Evolutionary conservation across 176 grass and related monocot species (phyloP), one percentile per base, ranked within the genome.

Genomic region (bread wheat (Triticum aestivum)): DNA sequence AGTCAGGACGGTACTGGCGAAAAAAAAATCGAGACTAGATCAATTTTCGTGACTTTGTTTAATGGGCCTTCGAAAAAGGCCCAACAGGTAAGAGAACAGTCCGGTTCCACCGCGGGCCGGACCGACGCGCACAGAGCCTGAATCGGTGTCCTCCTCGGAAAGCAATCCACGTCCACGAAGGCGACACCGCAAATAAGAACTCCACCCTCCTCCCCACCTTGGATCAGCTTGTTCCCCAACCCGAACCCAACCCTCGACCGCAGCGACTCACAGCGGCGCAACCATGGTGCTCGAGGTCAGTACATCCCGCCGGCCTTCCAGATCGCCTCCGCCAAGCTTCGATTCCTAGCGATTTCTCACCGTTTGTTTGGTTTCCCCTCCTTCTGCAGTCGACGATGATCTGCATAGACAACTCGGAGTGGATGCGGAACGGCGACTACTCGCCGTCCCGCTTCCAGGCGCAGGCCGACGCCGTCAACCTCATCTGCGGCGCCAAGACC

Each of bases 341-440:
- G 82, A 64, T 84, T 59, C 37, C 27, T 10, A 66, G 41, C 56
- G 21, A 75, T 38, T 27, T 30, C 1, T 62, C 61, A 38, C 65
- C 69, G 69, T 32, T 64, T 67, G 61, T 20, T 75, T 79, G 23
- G 71, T 69, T 84, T 78, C 27, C 63, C 80, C 29, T 18, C 73
- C 14, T 56, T 68, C 54, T 42, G 79, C 89, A 99, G 97, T 94
- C 97, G 79, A 99, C 97, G 29, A 99, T 99, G 90, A 99, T 99
- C 89, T 96, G 94, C 83, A 92, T 99, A 68, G 97, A 99, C 82
- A 99, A 99, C 76, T 99, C 97, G 32, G 97, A 99, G 92, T 99
- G 97, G 97, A 99, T 97, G 97, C 87, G 97, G 78, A 99, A 99
- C 80, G 97, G 97, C 81, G 97, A 99, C 77, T 99, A 97, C 79